These are phyloP conservation scores for Ramularia endophylla DNA, from an alignment of 2,329 filamentous ascomycete genomes.

Conservation along the genomic window DNA sequence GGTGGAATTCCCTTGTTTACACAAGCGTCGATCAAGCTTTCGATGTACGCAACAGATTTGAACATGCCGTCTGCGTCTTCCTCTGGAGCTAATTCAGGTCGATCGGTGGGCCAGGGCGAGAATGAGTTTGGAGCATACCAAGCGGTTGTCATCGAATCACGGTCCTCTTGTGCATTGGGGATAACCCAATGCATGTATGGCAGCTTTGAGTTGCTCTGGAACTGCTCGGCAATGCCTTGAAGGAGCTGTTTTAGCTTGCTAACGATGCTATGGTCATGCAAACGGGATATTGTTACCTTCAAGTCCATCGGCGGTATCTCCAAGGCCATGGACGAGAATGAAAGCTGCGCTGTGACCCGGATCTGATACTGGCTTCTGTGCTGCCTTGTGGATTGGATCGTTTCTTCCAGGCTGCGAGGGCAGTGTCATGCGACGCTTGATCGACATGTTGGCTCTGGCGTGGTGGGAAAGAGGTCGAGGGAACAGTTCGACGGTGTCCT, in stretches of 20 bases:
- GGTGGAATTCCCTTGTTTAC: slow-evolving; percentile 36
- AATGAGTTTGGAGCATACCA: slow-evolving; percentile 41
- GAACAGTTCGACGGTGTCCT: no score
- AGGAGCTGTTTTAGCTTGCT: background rate
- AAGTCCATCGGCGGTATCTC: slow-evolving; percentile 42
- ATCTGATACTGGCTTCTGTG: slow-evolving; percentile 30
- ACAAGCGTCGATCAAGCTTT: slow-evolving; percentile 37
- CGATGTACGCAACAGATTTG: slow-evolving; percentile 35
- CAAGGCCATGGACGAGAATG: slow-evolving; percentile 41
- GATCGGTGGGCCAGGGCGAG: slow-evolving; percentile 33
- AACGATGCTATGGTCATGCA: background rate
- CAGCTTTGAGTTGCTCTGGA: slow-evolving; percentile 44
- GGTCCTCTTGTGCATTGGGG: slow-evolving; percentile 45
- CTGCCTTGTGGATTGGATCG: slow-evolving; percentile 34
- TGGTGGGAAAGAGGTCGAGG: no score
- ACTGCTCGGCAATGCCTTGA: slow-evolving; percentile 30
- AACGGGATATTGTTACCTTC: slow-evolving; percentile 33
- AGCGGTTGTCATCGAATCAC: slow-evolving; percentile 41
- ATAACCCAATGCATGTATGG: slow-evolving; percentile 46
- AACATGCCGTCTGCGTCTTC: slow-evolving; percentile 42
- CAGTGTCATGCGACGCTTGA: slow-evolving; percentile 26
- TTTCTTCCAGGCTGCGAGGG: slow-evolving; percentile 21
- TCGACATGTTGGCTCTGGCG: no score
- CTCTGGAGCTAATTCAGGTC: slow-evolving; percentile 27
- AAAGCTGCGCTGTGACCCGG: slow-evolving; percentile 38